Evolutionary conservation across 495 filamentous ascomycete species (phyloP), one percentile per base, ranked within the genome.

Genomic region (Glarea lozoyensis): DNA sequence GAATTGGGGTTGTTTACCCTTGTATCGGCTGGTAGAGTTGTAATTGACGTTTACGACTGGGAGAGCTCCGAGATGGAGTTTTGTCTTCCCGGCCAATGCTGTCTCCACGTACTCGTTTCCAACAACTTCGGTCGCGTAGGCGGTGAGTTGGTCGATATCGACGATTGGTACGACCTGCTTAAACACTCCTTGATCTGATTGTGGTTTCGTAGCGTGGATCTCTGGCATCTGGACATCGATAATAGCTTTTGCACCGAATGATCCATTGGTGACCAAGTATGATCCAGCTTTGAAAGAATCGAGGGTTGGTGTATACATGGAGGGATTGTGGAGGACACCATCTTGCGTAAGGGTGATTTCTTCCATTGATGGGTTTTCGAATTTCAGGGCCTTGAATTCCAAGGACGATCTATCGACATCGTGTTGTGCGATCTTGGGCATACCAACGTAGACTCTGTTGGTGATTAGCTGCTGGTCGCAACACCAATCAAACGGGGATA

Each of bases 381-480:
- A 65, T 10, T 64, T 36, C 52, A 88, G 72, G 37, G 63, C 55
- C 12, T 69, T 69, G 52, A 89, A 61, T 18, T 66, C 65, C 33
- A 88, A 67, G 12, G 66, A 71, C 15, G 85, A 79, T 16, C 75
- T 60, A 50, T 84, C 73, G 46, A 88, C 68, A 55, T 78, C 77
- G 34, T 63, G 27, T 57, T 88, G 83, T 17, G 84, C 82, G 43
- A 86, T 84, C 40, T 74, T 70, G 37, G 84, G 84, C 31, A 85
- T 79, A 4, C 60, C 84, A 45, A 87, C 83, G 49, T 81, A 81
- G 37, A 88, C 59, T 30, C 85, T 90, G 57, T n/a, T 20, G 4
- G 15, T 20, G 10, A 21, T 7, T 37, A 3, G 9, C 5, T 4
- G 16, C 35, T 6, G 4, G 15, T 6, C 11, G 22, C 11, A 37